Evolutionary conservation across 345 rosid species (phyloP).

Genomic region (Melastoma malabathricum): DNA sequence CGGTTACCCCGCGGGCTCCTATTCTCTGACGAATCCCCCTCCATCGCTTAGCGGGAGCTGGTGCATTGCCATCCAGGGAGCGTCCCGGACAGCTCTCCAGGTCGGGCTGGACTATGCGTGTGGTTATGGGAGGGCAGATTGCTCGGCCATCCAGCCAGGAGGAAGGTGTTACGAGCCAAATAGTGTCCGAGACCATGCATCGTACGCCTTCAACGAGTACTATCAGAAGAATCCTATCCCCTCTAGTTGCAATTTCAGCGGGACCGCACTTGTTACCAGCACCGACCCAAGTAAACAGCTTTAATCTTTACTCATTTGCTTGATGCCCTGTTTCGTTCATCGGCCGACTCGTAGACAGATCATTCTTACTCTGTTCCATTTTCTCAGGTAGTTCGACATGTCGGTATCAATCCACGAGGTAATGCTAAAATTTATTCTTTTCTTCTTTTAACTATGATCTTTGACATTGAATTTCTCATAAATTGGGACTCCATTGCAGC

Average conservation of each 20-base stretch:
- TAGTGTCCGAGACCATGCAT: constrained; percentile 53
- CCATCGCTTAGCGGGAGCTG: constrained; percentile 40
- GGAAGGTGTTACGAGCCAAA: constrained; percentile 58
- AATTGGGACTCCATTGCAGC: constrained; percentile 16
- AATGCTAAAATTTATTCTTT: not conserved
- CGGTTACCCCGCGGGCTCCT: constrained; percentile 9
- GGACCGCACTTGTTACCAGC: constrained; percentile 65
- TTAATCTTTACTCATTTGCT: too few species aligned
- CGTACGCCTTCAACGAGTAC: constrained; percentile 67
- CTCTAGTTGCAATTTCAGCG: constrained; percentile 73
- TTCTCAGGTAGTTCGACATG: constrained; percentile 47
- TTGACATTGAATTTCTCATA: not conserved
- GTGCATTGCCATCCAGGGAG: constrained; percentile 74
- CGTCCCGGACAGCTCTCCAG: constrained; percentile 49
- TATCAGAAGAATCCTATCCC: constrained; percentile 67
- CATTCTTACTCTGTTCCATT: not conserved
- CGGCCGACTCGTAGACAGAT: too few species aligned
- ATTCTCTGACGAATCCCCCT: constrained; percentile 11
- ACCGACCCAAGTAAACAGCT: constrained; percentile 54
- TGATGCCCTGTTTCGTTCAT: too few species aligned
- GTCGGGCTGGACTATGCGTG: constrained; percentile 84
- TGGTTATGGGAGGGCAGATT: constrained; percentile 70
- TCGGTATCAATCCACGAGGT: constrained; percentile 54
- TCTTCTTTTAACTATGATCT: not conserved
- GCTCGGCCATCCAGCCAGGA: constrained; percentile 44